A percentile compares a stretch with the other conserved stretches of the same genome.
Conservation (phyloP, 352 stramenopile genomes). For the Poterioochromonas sp. region DNA sequence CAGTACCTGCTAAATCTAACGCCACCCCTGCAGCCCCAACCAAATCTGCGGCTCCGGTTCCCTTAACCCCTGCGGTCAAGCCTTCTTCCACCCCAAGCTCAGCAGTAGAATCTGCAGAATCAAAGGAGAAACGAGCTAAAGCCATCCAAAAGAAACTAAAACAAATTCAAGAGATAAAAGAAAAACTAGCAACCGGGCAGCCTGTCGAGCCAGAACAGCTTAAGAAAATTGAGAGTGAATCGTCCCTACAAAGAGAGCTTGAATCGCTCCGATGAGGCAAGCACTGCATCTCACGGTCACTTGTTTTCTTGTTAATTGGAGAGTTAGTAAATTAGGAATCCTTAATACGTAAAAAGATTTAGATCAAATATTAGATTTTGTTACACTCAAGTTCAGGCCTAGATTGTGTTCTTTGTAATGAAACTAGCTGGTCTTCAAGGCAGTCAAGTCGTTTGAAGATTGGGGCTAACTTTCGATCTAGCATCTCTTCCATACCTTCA, state of each 20-base stretch:
- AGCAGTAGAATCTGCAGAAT: conserved; percentile 40
- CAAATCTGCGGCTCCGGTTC: conserved; percentile 29
- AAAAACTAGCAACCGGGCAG: conserved; percentile 48
- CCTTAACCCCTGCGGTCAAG: background rate
- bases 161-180: conserved; percentile 64
- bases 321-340: too few species aligned
- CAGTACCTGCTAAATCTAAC: background rate
- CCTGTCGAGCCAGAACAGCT: conserved; percentile 38
- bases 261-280: too few species aligned
- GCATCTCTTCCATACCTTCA: too few species aligned
- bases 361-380: too few species aligned
- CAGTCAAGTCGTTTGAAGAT: too few species aligned
- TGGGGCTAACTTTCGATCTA: too few species aligned
- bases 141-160: conserved; percentile 65
- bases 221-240: background rate
- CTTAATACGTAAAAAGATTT: too few species aligned
- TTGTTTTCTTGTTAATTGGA: too few species aligned
- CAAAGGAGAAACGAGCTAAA: conserved; percentile 57
- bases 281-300: too few species aligned
- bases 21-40: conserved; percentile 34
- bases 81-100: background rate
- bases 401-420: too few species aligned
- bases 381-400: too few species aligned
- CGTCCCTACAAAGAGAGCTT: background rate
- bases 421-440: too few species aligned